Evolutionary conservation across 805 yeast species (phyloP).

Genomic region (Candida koratica): DNA sequence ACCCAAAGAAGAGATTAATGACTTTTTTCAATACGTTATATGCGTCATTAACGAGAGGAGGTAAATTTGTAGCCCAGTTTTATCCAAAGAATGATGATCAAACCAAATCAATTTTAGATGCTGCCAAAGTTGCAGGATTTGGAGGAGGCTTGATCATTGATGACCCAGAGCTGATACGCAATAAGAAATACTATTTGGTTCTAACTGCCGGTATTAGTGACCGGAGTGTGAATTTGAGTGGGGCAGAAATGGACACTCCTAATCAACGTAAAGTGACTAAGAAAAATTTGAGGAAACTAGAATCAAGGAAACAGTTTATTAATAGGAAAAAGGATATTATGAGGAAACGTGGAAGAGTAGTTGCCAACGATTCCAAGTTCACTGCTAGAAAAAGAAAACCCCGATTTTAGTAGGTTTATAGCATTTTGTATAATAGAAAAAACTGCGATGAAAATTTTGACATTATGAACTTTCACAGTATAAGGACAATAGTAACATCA

Average conservation of each 20-base stretch:
- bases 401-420: slow-evolving; percentile 25
- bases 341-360: slow-evolving; percentile 86
- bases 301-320: slow-evolving; percentile 76
- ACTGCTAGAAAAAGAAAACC: slow-evolving; percentile 71
- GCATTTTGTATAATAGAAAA: slow-evolving; percentile 3
- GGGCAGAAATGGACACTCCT: slow-evolving; percentile 76
- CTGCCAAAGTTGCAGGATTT: slow-evolving; percentile 93
- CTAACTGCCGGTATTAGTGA: slow-evolving; percentile 82
- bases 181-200: slow-evolving; percentile 86
- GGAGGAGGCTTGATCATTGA: slow-evolving; percentile 94
- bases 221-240: slow-evolving; percentile 68
- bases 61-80: slow-evolving; percentile 95
- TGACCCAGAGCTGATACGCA: slow-evolving; percentile 87
- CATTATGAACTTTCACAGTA: slow-evolving; percentile 4
- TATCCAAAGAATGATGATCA: slow-evolving; percentile 91
- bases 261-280: slow-evolving; percentile 41
- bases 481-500: slow-evolving; percentile 5
- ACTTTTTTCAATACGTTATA: slow-evolving; percentile 85
- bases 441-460: slow-evolving; percentile 6
- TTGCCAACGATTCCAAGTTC: slow-evolving; percentile 85
- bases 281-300: slow-evolving; percentile 53
- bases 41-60: slow-evolving; percentile 85
- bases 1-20: slow-evolving; percentile 77
- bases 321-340: slow-evolving; percentile 88
- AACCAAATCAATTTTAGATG: slow-evolving; percentile 66